phyloP scores from a whole-genome alignment of 2,329 filamentous ascomycete genomes.

The Pseudofabraea citricarpa region DNA sequence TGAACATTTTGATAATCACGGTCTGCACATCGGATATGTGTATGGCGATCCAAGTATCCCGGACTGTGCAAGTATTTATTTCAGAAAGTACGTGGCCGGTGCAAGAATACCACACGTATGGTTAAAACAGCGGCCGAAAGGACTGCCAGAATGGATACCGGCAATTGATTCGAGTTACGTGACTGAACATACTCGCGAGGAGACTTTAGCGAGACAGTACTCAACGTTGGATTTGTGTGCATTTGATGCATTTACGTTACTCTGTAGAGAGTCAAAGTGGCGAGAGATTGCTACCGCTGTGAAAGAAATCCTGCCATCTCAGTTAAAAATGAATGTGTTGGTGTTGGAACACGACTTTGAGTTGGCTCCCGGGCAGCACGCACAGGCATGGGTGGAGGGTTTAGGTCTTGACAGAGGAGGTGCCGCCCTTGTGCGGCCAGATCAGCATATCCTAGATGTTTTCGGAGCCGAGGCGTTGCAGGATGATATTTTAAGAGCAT shows the following conservation, averaged over 20 bases:
- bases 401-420: conserved; percentile 18
- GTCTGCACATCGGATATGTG: conserved; percentile 39
- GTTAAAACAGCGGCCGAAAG: conserved; percentile 19
- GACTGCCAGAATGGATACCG: conserved; percentile 3
- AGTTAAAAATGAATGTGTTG: conserved; percentile 8
- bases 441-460: conserved; percentile 31
- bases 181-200: conserved; percentile 23
- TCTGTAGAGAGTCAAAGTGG: conserved; percentile 15
- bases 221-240: conserved; percentile 33
- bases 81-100: conserved; percentile 31
- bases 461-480: neutral
- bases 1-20: conserved; percentile 39
- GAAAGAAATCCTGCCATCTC: neutral
- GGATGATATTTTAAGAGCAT: neutral
- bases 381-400: conserved; percentile 17
- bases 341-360: conserved; percentile 21
- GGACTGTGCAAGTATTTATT: conserved; percentile 31
- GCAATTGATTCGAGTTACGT: conserved; percentile 32
- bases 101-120: conserved; percentile 37
- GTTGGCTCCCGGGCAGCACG: conserved; percentile 11
- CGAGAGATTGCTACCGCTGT: conserved; percentile 4
- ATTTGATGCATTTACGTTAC: conserved; percentile 27
- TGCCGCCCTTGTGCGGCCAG: conserved; percentile 31
- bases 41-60: conserved; percentile 32
- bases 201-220: conserved; percentile 24